Conservation (phyloP, 352 stramenopile species). For the Thalassiosira tumida region DNA sequence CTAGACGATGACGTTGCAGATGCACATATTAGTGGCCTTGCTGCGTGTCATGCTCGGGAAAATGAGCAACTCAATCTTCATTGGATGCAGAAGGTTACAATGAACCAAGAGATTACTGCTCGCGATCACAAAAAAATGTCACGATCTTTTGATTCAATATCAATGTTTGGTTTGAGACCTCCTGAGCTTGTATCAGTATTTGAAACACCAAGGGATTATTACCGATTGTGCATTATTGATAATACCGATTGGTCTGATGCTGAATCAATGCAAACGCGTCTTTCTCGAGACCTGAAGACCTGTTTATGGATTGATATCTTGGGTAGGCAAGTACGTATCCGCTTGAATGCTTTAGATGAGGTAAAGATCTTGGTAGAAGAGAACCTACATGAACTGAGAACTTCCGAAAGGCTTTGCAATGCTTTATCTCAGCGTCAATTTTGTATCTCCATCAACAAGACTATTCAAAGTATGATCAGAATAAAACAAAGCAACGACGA, state of each 20-base stretch:
- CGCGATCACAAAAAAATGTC: slow-evolving; percentile 12
- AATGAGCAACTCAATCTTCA: slow-evolving; percentile 16
- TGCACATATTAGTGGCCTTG: slow-evolving; percentile 10
- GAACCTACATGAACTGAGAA: slow-evolving; percentile 16
- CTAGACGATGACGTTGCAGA: neutral
- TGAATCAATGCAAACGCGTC: neutral
- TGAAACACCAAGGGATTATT: slow-evolving; percentile 38
- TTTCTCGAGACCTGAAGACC: neutral
- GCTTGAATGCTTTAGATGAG: neutral
- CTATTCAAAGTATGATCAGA: slow-evolving; percentile 8
- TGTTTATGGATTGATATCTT: slow-evolving; percentile 33
- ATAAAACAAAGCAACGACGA: neutral
- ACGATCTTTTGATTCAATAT: slow-evolving; percentile 41
- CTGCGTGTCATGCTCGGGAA: neutral
- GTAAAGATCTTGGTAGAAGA: slow-evolving; percentile 35
- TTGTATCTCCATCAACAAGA: slow-evolving; percentile 16
- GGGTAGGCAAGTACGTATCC: neutral
- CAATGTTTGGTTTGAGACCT: slow-evolving; percentile 36
- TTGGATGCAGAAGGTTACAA: slow-evolving; percentile 2
- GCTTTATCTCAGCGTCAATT: slow-evolving; percentile 11
- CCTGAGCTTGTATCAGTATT: slow-evolving; percentile 33
- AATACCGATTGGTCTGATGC: slow-evolving; percentile 2
- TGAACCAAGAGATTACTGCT: slow-evolving; percentile 13
- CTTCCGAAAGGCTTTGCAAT: neutral
- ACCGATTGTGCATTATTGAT: slow-evolving; percentile 40